Evolutionary conservation across 192 early-diverging fungal genomes (phyloP), one percentile per base, ranked within the genome.

Genomic region (Rhizophlyctis rosea): DNA sequence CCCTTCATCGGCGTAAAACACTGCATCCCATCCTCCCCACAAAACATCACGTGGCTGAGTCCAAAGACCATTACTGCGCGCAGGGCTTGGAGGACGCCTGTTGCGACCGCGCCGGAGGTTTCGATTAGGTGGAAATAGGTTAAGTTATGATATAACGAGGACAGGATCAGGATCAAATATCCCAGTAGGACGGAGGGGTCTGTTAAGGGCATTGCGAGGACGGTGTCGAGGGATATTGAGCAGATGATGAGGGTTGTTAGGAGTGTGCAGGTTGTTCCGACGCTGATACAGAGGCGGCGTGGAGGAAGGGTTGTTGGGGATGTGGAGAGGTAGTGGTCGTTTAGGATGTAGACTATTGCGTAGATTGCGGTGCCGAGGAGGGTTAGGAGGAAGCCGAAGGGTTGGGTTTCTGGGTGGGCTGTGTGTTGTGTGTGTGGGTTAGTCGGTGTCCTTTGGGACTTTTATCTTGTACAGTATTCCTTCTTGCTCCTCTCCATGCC

Each of bases 81-180:
- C 31, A 79, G 59, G 5, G 75, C 77, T 69, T 79, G 77, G 5
- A 79, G 32, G 3, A 79, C 73, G 3, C 64, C 77, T 3, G 77
- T 79, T 3, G 77, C 77, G n/a, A 79, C 75, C 24, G 76, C 77
- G 23, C 77, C 77, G 3, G 71, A 77, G 32, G 61, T 59, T 23
- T 75, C 75, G 2, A 79, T 34, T 1, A 79, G 65, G 48, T 74
- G 47, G 61, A 79, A 79, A 57, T 79, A 79, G 11, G 74, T 64
- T 39, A 74, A 49, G 32, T 70, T 70, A 50, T 79, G 77, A 2
- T 68, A 71, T 21, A 79, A 53, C 25, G 74, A 67, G 30, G 33
- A 44, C n/a, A 74, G 53, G 13, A 71, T 61, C 9, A 79, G 59
- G 33, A 62, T 33, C 25, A 67, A 9, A 53, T 79, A 77, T 51